phyloP scores from a whole-genome alignment of 129 eudicot genomes.

The Heracleum sosnowskyi region DNA sequence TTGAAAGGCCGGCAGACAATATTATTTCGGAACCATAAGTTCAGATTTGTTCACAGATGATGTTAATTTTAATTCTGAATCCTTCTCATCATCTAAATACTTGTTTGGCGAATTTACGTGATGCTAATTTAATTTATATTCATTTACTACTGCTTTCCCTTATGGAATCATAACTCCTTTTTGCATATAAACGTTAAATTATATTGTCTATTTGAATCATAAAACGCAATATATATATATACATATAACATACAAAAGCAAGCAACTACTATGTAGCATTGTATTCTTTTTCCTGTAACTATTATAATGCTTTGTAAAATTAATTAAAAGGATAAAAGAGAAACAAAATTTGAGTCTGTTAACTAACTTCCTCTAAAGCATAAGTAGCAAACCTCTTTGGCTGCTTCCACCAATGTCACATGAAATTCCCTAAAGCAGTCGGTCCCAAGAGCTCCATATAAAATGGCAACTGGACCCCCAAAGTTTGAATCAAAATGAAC shows the following conservation, averaged over 20 bases:
- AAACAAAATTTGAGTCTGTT: neutral
- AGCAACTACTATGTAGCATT: neutral
- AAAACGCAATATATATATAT: neutral
- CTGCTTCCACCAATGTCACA: conserved; percentile 52
- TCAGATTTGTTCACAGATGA: no score
- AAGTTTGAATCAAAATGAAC: conserved; percentile 55
- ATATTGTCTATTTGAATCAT: neutral
- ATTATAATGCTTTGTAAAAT: neutral
- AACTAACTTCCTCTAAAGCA: neutral
- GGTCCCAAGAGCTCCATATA: conserved; percentile 97
- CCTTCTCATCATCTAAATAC: neutral
- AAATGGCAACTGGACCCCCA: conserved; percentile 74
- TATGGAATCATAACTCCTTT: neutral
- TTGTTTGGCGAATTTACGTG: neutral
- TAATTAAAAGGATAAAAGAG: neutral
- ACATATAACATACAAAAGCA: neutral
- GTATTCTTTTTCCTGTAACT: neutral
- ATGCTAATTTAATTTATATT: neutral
- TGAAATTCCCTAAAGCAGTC: conserved; percentile 82
- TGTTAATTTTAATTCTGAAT: no score
- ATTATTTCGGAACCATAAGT: neutral
- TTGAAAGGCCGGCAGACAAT: neutral
- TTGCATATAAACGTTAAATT: neutral
- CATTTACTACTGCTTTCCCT: neutral
- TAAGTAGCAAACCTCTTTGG: conserved; percentile 58